Base-by-base conservation (phyloP, 306 rosid genomes). In the Inga leiocalycina region DNA sequence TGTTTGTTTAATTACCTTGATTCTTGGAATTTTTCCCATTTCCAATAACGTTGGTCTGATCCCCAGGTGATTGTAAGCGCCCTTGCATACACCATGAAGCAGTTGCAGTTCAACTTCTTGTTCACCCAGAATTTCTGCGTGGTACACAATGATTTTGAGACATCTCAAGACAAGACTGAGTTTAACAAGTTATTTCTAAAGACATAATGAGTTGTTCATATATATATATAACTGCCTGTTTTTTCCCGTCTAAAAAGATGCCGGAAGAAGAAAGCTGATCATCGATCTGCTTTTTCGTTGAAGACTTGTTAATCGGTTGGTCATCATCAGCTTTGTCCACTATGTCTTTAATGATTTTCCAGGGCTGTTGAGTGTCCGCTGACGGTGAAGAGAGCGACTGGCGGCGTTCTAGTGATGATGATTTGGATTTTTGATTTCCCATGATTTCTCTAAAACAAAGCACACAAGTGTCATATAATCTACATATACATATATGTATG, bases 61-160 rank as follows among this genome's bases (percentile, higher is more conserved):
- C 9, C 85, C 95, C 98, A 92, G 37, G 89, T 80, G 81, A 94
- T 88, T 20, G 80, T 35, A 35, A 35, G 37, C 37, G 37, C 37
- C 37, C 37, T 35, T 35, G 37, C 37, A 35, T 35, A 35, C 37
- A 35, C 37, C 37, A 35, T 3, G 37, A 35, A 35, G 37, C 37
- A 35, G 37, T 35, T 35, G 37, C 45, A 17, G 34, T 90, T 86
- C 57, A 74, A 51, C 44, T 46, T 84, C 86, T 76, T 85, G 0
- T 87, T 82, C 22, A 85, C 11, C 90, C 88, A 88, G 68, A 82
- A 88, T 76, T 82, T 85, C 88, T 88, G 80, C 71, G 79, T 35
- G 39, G 39, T 4, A 5, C 56, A 70, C 6, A 14, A 49, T 49
- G 3, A 49, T 5, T 49, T 49, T 17, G 8, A 49, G 39, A 35